A percentile compares a stretch with the other conserved stretches of the same genome.
phyloP scores from a whole-genome alignment of 2,329 filamentous ascomycete species.

The Aspergillus melleus region DNA sequence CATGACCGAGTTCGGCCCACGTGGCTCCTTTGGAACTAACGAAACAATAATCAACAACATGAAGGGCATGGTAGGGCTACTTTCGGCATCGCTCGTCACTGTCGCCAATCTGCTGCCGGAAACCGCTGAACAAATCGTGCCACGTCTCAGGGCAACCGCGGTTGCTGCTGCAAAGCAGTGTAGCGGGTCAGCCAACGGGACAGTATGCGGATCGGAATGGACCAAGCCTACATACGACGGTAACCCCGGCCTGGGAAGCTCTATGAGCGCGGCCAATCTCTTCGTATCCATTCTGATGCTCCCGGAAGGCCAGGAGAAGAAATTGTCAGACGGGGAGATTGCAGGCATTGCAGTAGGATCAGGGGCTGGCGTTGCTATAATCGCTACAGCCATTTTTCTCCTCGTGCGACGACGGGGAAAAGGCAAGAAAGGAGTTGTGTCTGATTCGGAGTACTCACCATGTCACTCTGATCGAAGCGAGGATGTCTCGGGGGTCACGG shows the following conservation, averaged over 20 bases:
- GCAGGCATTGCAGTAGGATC: background rate
- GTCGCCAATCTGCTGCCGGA: background rate
- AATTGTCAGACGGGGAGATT: background rate
- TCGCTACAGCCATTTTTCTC: background rate
- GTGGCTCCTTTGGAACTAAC: background rate
- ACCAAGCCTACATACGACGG: background rate
- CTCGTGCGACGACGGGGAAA: background rate
- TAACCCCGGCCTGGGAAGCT: background rate
- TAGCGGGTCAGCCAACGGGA: background rate
- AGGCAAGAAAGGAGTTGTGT: background rate
- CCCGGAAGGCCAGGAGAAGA: background rate
- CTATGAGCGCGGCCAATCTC: background rate
- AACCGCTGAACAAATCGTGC: background rate
- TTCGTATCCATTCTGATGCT: background rate
- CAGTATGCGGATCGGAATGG: background rate
- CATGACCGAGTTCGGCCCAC: background rate
- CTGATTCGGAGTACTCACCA: background rate
- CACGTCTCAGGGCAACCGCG: background rate
- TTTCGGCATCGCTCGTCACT: background rate
- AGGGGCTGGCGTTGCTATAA: background rate
- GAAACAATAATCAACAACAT: background rate
- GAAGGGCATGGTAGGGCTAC: background rate
- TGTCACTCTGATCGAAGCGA: background rate
- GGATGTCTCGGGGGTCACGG: background rate
- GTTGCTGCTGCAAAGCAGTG: background rate